Percentiles rank a stretch among this genome's conserved stretches.
Evolutionary conservation across 129 eudicot species (phyloP).

Genomic region (Helianthus annuus): HanXRQr2.0-SUNRISE NC_035433.2:77669737-77670236

Average conservation of each 20-base stretch:
- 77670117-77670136: background rate
- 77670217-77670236: background rate
- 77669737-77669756: too few relatives aligned
- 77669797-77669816: background rate
- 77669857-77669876: background rate
- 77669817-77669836: background rate
- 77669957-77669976: too few relatives aligned
- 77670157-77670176: too few relatives aligned
- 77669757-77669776: background rate
- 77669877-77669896: background rate
- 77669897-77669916: background rate
- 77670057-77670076: too few relatives aligned
- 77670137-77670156: background rate
- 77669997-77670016: too few relatives aligned
- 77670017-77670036: too few relatives aligned
- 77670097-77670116: background rate
- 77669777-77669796: background rate
- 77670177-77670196: background rate
- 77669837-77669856: background rate
- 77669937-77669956: background rate
- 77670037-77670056: too few relatives aligned
- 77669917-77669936: background rate
- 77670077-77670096: background rate
- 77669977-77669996: too few relatives aligned
- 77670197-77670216: background rate